These are phyloP conservation scores for Aspergillus diversus DNA, from an alignment of 495 filamentous ascomycete genomes.

Conservation along the genomic window DNA sequence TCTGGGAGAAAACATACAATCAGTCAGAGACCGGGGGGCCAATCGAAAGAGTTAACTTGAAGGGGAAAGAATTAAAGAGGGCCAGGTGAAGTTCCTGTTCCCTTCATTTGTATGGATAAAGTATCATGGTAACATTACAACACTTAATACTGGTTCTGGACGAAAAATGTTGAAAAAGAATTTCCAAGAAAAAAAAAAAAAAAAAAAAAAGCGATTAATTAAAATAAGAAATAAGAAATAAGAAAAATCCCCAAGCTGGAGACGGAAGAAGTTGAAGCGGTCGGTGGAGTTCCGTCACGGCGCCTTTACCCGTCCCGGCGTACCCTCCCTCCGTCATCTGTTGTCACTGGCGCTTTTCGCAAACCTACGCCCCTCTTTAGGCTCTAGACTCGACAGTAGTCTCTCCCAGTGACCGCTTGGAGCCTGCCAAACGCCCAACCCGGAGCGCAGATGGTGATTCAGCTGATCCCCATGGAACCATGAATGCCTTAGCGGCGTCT, in stretches of 20 bases:
- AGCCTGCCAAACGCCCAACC: slow-evolving; percentile 32
- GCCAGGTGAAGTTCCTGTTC: neutral
- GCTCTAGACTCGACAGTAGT: slow-evolving; percentile 28
- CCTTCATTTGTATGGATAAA: neutral
- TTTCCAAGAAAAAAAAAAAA: neutral
- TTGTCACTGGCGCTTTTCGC: slow-evolving; percentile 25
- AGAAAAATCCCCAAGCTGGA: slow-evolving; percentile 22
- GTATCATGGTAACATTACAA: slow-evolving; percentile 9
- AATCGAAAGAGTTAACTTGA: slow-evolving; percentile 4
- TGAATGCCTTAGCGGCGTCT: slow-evolving; percentile 30
- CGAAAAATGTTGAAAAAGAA: slow-evolving; percentile 1
- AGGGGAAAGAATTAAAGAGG: slow-evolving; percentile 9
- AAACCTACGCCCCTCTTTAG: slow-evolving; percentile 28
- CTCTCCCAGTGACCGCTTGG: slow-evolving; percentile 21
- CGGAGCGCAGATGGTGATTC: slow-evolving; percentile 29
- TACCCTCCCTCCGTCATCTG: slow-evolving; percentile 29
- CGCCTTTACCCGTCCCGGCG: slow-evolving; percentile 37
- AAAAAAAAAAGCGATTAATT: slow-evolving; percentile 1
- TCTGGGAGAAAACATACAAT: neutral
- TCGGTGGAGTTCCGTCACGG: slow-evolving; percentile 30
- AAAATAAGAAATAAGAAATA: slow-evolving; percentile 6
- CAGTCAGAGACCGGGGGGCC: neutral
- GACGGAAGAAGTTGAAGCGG: slow-evolving; percentile 29
- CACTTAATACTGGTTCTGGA: neutral
- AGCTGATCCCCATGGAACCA: slow-evolving; percentile 42